Evolutionary conservation across 306 rosid genomes (phyloP).

Genomic region (Canavalia gladiata): DNA sequence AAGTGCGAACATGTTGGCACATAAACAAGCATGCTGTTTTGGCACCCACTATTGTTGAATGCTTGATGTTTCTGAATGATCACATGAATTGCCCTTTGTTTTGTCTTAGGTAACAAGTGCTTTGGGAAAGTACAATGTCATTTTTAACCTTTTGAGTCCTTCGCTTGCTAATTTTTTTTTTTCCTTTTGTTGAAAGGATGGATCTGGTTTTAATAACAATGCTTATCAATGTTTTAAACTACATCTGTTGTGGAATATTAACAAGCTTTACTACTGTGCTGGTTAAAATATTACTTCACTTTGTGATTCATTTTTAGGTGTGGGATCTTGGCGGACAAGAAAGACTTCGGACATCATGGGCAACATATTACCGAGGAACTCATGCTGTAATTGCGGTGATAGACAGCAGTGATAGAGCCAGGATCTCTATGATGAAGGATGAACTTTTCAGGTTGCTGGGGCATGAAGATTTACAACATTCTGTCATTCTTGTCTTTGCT

Average conservation of each 20-base stretch:
- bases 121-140: slow-evolving; percentile 1
- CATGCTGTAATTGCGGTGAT: slow-evolving; percentile 87
- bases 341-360: slow-evolving; percentile 95
- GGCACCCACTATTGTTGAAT: not conserved
- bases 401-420: slow-evolving; percentile 93
- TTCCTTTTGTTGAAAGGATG: not conserved
- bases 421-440: slow-evolving; percentile 88
- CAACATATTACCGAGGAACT: slow-evolving; percentile 94
- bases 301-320: slow-evolving; percentile 61
- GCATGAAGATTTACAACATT: slow-evolving; percentile 85
- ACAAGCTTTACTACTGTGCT: not conserved
- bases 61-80: slow-evolving; percentile 9
- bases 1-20: not conserved
- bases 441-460: slow-evolving; percentile 93
- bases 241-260: slow-evolving; percentile 27
- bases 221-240: slow-evolving; percentile 1
- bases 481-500: slow-evolving; percentile 82
- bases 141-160: not conserved
- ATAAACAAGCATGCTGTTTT: not conserved
- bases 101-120: slow-evolving; percentile 18
- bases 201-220: slow-evolving; percentile 10
- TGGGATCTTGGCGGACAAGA: slow-evolving; percentile 99
- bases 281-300: not conserved
- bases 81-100: slow-evolving; percentile 1
- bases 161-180: not conserved